Evolutionary conservation across 345 rosid genomes (phyloP).

Genomic region (Garcia nutans): DNA sequence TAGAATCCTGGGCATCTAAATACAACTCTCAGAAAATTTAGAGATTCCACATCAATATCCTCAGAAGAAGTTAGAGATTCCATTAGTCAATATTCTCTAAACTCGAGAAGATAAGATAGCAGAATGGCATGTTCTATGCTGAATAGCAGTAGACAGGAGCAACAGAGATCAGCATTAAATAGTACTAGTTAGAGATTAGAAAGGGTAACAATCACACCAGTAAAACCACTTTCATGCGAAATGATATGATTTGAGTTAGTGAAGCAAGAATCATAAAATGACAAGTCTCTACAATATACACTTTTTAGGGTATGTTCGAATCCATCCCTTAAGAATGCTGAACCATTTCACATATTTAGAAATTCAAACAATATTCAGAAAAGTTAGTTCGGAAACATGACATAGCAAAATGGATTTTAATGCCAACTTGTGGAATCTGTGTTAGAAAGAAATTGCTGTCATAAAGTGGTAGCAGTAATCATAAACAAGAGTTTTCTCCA

Average conservation of each 20-base stretch:
- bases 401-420: neutral
- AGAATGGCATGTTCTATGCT: neutral
- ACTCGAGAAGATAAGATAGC: neutral
- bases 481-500: neutral
- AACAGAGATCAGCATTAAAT: neutral
- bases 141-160: neutral
- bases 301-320: neutral
- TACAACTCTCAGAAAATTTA: neutral
- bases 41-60: neutral
- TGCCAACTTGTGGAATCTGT: neutral
- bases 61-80: neutral
- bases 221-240: neutral
- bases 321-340: neutral
- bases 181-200: neutral
- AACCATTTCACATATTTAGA: neutral
- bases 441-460: neutral
- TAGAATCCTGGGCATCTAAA: neutral
- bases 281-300: neutral
- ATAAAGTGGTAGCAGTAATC: neutral
- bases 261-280: neutral
- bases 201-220: neutral
- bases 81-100: neutral
- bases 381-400: too few relatives aligned
- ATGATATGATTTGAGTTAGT: neutral
- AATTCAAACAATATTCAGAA: too few relatives aligned